Evolutionary conservation across 768 basidiomycete species (phyloP).

Genomic region (Hortiboletus campestris): DNA sequence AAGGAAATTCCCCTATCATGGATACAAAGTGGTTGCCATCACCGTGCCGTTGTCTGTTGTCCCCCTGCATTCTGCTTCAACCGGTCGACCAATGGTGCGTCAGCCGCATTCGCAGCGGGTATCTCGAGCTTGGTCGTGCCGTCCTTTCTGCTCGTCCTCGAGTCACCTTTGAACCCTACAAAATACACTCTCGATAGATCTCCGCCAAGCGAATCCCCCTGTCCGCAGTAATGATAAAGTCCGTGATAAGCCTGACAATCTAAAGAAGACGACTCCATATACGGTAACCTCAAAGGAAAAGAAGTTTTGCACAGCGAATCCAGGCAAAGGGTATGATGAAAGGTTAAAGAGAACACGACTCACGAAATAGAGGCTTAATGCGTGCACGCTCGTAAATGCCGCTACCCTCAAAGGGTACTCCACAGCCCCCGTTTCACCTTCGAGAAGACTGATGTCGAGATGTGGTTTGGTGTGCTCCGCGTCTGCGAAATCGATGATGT

Average conservation of each 20-base stretch:
- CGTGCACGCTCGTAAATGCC: conserved; percentile 72
- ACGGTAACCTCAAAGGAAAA: conserved; percentile 21
- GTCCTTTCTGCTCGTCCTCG: conserved; percentile 52
- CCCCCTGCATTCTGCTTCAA: conserved; percentile 55
- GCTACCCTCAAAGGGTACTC: conserved; percentile 80
- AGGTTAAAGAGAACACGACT: conserved; percentile 32
- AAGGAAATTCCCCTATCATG: conserved; percentile 3
- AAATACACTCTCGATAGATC: conserved; percentile 71
- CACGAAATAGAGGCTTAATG: conserved; percentile 79
- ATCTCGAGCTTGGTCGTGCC: conserved; percentile 65
- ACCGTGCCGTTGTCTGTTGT: conserved; percentile 63
- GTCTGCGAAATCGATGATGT: conserved; percentile 76
- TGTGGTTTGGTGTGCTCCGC: conserved; percentile 69
- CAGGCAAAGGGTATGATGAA: conserved; percentile 18
- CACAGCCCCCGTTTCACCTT: conserved; percentile 64
- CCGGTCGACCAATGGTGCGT: conserved; percentile 63
- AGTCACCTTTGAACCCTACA: conserved; percentile 81
- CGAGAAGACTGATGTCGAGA: conserved; percentile 64
- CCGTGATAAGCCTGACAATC: conserved; percentile 14
- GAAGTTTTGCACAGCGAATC: not conserved
- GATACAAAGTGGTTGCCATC: conserved; percentile 2
- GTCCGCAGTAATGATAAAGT: conserved; percentile 5
- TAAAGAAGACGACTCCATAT: conserved; percentile 13
- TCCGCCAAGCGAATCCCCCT: conserved; percentile 69
- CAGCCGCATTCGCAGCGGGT: conserved; percentile 77